Conservation (phyloP, 495 filamentous ascomycete genomes). For the Penicillium cosmopolitanum region DNA sequence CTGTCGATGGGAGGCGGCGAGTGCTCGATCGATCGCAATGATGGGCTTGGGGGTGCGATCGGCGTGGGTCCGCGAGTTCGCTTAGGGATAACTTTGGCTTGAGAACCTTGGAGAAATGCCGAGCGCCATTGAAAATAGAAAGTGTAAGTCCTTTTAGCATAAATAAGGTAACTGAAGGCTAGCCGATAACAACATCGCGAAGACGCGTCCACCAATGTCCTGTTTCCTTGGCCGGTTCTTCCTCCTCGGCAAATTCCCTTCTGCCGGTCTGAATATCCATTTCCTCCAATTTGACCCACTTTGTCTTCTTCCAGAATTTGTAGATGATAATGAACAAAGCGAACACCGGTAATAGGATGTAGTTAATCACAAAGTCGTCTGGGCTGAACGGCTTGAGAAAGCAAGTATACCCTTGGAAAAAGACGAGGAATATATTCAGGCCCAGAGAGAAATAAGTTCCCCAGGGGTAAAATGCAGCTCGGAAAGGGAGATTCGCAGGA, state of each 20-base stretch:
- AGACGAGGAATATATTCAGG: slow-evolving; percentile 64
- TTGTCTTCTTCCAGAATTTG: slow-evolving; percentile 63
- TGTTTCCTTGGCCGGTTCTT: slow-evolving; percentile 12
- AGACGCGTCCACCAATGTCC: slow-evolving; percentile 24
- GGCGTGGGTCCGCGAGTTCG: slow-evolving; percentile 3
- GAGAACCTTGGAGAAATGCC: not conserved
- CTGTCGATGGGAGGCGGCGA: slow-evolving; percentile 1
- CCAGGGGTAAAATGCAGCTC: slow-evolving; percentile 61
- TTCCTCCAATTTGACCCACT: slow-evolving; percentile 52
- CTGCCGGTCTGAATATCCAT: slow-evolving; percentile 65
- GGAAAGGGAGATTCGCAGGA: slow-evolving; percentile 58
- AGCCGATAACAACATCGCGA: slow-evolving; percentile 32
- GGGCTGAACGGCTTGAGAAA: slow-evolving; percentile 60
- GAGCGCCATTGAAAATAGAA: not conserved
- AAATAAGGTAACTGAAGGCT: not conserved
- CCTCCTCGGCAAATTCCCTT: slow-evolving; percentile 36
- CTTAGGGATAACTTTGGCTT: not conserved
- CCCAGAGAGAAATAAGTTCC: slow-evolving; percentile 63
- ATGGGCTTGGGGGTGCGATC: slow-evolving; percentile 1
- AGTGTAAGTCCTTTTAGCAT: too few species aligned
- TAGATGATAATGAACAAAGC: slow-evolving; percentile 59
- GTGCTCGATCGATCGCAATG: not conserved
- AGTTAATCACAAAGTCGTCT: slow-evolving; percentile 66
- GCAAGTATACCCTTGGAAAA: slow-evolving; percentile 65
- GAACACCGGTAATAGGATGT: slow-evolving; percentile 70